Evolutionary conservation across 345 rosid species (phyloP), one percentile per base, ranked within the genome.

Genomic region (Laguncularia racemosa): DNA sequence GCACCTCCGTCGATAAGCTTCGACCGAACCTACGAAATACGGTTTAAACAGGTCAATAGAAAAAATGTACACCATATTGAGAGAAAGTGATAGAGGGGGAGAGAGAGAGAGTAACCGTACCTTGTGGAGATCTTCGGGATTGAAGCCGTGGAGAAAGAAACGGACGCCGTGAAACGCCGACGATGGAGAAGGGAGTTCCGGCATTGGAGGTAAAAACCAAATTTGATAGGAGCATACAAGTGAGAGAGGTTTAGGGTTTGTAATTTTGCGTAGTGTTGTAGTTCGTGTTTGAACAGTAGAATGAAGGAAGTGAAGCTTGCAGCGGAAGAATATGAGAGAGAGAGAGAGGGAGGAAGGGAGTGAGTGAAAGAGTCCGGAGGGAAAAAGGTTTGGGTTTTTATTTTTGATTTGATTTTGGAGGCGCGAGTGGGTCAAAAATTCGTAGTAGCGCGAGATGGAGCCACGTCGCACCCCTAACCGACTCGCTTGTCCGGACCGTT

Each of bases 1-100:
- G 84, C 97, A 28, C 92, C 96, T 49, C 90, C 84, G 13, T 66
- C 67, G 46, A 78, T 13, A 50, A 87, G 91, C 97, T 85, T 93
- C 1, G 81, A 72, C 33, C 84, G 81, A 57, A 84, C 75, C 97
- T 84, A 53, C 56, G 67, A 33, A 33, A 9, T 33, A 33, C 9
- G 12, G 23, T 15, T 48, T 50, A 57, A 23, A 52, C 8, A 21
- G 16, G 18, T 52, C 26, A 26, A 28, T 14, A 0, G 57, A 15
- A 38, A 57, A 50, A 14, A 0, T 9, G 21, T 53, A n/a, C 1
- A 4, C 46, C 23, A 49, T n/a, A 58, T 20, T 1, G 44, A 14
- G 18, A 17, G 53, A 20, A 18, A 5, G 16, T 17, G 0, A 38
- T 12, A 13, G 6, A 48, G 12, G 19, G 3, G 10, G 12, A 13